A percentile compares a stretch with the other conserved stretches of the same genome.
Conservation (phyloP, 441 rosid genomes). For the Brassica balearica region DNA sequence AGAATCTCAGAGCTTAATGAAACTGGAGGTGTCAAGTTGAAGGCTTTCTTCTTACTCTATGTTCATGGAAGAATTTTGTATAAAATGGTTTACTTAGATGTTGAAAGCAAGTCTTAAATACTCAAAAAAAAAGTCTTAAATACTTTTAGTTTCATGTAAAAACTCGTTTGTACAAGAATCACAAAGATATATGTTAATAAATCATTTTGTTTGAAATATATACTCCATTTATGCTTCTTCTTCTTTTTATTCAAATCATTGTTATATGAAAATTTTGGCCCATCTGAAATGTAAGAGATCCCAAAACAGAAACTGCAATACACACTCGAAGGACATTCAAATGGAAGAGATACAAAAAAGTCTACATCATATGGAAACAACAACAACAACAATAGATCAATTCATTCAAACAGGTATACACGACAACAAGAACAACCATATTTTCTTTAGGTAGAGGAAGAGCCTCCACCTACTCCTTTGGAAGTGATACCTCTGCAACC, state of each 20-base stretch:
- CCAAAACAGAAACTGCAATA: conserved; percentile 2
- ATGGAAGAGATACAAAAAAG: not conserved
- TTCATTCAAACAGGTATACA: conserved; percentile 6
- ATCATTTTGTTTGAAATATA: not conserved
- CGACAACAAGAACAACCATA: not conserved
- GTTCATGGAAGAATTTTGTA: not conserved
- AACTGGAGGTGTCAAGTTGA: not conserved
- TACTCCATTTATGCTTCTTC: conserved; percentile 1
- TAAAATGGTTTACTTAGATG: not conserved
- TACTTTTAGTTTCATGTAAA: conserved; percentile 16
- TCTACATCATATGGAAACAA: conserved; percentile 4
- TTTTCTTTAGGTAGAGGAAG: conserved; percentile 28
- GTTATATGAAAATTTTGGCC: not conserved
- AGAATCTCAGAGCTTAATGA: conserved; percentile 18
- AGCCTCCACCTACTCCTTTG: conserved; percentile 25
- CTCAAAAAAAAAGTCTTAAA: conserved; percentile 11
- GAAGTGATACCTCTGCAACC: conserved; percentile 46
- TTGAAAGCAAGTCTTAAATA: not conserved
- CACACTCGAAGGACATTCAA: not conserved
- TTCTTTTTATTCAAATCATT: no score
- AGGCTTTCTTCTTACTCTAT: conserved; percentile 7
- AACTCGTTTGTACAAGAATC: not conserved
- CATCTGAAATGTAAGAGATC: not conserved
- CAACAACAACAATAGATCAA: conserved; percentile 7
- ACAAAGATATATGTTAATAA: not conserved